Evolutionary conservation across 2,329 filamentous ascomycete species (phyloP), one percentile per base, ranked within the genome.

Genomic region (Trichoderma brevicompactum): DNA sequence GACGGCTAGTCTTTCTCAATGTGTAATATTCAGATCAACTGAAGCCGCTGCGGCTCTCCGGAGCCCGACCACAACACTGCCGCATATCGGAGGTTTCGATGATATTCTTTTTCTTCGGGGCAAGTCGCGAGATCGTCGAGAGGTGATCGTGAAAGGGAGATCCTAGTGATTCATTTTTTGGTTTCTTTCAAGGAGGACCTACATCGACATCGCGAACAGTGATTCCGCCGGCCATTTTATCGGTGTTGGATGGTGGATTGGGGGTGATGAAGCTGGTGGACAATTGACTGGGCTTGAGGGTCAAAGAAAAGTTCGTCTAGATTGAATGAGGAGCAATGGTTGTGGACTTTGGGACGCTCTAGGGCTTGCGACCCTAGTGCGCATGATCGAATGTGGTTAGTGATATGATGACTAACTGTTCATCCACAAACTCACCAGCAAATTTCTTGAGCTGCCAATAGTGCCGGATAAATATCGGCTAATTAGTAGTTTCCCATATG

Each of bases 191-290:
- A 70, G 75, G 71, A 74, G 69, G 67, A 87, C 87, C 82, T 88
- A 91, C 89, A 87, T 92, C 89, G 80, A 94, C 91, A 84, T 94
- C 91, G 83, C 91, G 90, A 83, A 94, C 91, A 76, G 84, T 87
- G 80, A 92, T 86, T 82, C 90, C 91, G 82, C 89, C 87, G 79
- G 84, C 82, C 91, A 94, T 94, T 80, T 85, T 92, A 83, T 83
- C 85, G 85, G 85, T 87, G 73, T 75, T 79, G 73, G 71, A 50
- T 66, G 65, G 67, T 65, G 46, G 62, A 64, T 69, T 68, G 67
- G 67, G 69, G 54, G 3, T 70, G 72, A 70, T 73, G 72, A 65
- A 70, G 73, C 72, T 74, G 73, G 70, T 72, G 73, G 72, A 65
- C 70, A 69, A 68, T 72, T 72, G 75, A 69, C 64, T 64, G 62